Conservation (phyloP, 805 yeast species). For the Torulaspora franciscae region DNA sequence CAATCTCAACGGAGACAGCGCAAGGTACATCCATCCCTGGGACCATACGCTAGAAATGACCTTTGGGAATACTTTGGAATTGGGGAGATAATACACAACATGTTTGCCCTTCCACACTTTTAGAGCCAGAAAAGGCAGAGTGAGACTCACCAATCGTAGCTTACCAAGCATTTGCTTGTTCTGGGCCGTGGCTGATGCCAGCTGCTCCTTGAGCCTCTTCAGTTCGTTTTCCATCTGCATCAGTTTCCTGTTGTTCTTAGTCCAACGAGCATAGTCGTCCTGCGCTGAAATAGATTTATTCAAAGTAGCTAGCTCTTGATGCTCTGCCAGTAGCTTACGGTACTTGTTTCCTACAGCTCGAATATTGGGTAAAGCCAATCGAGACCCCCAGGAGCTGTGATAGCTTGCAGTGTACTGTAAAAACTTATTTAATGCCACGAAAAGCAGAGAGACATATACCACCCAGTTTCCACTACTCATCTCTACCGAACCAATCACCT, state of each 20-base stretch:
- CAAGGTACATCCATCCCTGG: constrained; percentile 33
- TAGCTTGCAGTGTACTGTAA: constrained; percentile 24
- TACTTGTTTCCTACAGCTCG: constrained; percentile 33
- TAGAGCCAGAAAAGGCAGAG: constrained; percentile 31
- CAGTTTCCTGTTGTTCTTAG: constrained; percentile 72
- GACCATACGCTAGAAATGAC: constrained; percentile 30
- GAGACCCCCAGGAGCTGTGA: constrained; percentile 22
- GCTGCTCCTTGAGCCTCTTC: constrained; percentile 38
- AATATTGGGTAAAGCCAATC: constrained; percentile 12
- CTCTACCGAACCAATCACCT: not conserved
- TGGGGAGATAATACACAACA: constrained; percentile 30
- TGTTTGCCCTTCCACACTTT: constrained; percentile 35
- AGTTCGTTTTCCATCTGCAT: constrained; percentile 55
- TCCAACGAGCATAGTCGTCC: constrained; percentile 95
- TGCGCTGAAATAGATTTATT: constrained; percentile 71
- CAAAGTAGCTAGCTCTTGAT: constrained; percentile 45
- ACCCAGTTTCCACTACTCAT: constrained; percentile 16
- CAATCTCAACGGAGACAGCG: constrained; percentile 27
- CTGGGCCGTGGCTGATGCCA: constrained; percentile 26
- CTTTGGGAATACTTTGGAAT: constrained; percentile 29
- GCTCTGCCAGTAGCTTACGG: constrained; percentile 40
- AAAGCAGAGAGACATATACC: constrained; percentile 17
- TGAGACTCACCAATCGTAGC: constrained; percentile 25
- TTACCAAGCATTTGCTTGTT: constrained; percentile 18
- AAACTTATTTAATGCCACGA: constrained; percentile 21